Conservation (phyloP, 371 early-diverging fungal genomes). For the Mucor saturninus region DNA sequence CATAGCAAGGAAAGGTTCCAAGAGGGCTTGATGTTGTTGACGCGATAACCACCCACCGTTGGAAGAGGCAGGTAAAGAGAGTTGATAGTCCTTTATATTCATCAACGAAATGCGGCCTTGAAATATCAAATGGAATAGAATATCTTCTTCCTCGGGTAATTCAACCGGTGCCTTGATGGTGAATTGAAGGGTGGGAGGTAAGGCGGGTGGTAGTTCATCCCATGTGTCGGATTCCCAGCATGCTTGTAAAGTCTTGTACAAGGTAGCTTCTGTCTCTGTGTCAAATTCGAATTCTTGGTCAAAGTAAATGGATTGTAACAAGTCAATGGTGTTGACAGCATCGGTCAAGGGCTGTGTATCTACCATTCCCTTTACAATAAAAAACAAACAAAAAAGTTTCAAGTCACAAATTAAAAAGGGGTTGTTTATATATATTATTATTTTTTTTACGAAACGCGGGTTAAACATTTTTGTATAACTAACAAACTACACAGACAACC, state of each 20-base stretch:
- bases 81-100: conserved; percentile 4
- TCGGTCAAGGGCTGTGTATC: conserved; percentile 7
- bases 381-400: conserved; percentile 1
- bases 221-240: conserved; percentile 12
- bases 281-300: conserved; percentile 29
- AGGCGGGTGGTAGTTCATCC: neutral
- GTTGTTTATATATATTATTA: no score
- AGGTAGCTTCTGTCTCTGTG: conserved; percentile 9
- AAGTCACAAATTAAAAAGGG: no score
- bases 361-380: neutral
- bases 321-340: conserved; percentile 25
- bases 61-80: conserved; percentile 27
- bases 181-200: conserved; percentile 12
- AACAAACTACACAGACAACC: neutral
- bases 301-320: conserved; percentile 30
- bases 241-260: conserved; percentile 3
- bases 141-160: neutral
- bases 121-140: neutral
- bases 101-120: conserved; percentile 14
- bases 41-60: conserved; percentile 39
- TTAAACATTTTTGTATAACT: neutral
- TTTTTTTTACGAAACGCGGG: neutral
- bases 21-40: neutral
- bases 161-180: conserved; percentile 27
- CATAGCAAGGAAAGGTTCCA: no score